Evolutionary conservation across 108 stramenopile genomes (phyloP), one percentile per base, ranked within the genome.

Genomic region (Stephanodiscus triporus): DNA sequence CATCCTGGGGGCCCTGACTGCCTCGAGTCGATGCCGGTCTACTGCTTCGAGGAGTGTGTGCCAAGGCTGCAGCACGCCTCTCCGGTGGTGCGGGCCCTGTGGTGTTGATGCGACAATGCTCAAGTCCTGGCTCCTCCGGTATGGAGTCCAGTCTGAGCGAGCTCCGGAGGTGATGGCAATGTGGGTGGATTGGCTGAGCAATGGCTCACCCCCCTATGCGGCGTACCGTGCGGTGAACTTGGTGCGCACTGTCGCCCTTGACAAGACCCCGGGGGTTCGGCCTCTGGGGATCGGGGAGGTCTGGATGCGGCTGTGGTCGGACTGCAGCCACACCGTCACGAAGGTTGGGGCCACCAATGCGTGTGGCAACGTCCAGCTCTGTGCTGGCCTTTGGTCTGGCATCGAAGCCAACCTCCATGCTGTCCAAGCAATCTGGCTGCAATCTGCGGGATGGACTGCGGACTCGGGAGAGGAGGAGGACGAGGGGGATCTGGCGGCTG

Each of bases 191-290:
- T 49, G 56, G 68, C n/a, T 53, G 24, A 78, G 76, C 45, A 53
- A 53, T 53, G 32, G 20, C 6, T 29, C 34, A 8, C 74, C 69
- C 7, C 83, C 83, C 10, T 84, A 72, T 58, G 78, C 73, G 0
- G 58, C 83, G 1, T 66, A 66, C 50, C 66, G 67, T 22, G 76
- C 77, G 5, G 27, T 83, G 17, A 67, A 66, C 59, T 19, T 56
- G 3, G 20, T 29, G 2, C 73, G 73, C 9, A 57, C 75, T 4
- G n/a, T 79, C 2, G 83, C 77, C 4, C 61, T 79, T 0, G 74
- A 76, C 58, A 84, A 84, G 38, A 27, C 42, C 7, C 73, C 77
- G 5, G 82, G 82, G 16, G 47, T 70, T n/a, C 77, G 77, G 23
- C 82, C 82, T 0, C 45, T 82, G 1, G 81, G 75, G 4, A 51